A percentile compares a stretch with the other conserved stretches of the same genome.
Conservation (phyloP, 2,329 filamentous ascomycete genomes). For the Diaporthe australafricana region DNA sequence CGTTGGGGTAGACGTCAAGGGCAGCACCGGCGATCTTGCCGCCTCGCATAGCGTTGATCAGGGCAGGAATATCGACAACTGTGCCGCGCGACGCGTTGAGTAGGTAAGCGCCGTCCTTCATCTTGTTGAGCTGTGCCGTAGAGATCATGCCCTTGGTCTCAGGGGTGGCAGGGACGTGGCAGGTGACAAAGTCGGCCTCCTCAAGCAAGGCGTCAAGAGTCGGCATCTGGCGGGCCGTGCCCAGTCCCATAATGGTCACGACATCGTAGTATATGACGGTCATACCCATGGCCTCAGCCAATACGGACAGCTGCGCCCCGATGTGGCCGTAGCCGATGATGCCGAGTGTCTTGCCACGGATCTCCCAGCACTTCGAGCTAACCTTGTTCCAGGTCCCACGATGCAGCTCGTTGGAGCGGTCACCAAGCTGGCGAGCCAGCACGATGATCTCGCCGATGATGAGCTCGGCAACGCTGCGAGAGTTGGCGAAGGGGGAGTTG, state of each 20-base stretch:
- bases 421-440: conserved; percentile 90
- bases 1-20: conserved; percentile 95
- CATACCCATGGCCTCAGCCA: conserved; percentile 99
- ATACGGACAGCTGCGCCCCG: conserved; percentile 92
- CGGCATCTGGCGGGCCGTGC: conserved; percentile 85
- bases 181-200: conserved; percentile 89
- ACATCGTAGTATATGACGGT: conserved; percentile 97
- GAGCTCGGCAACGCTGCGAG: conserved; percentile 93
- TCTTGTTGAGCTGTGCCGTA: conserved; percentile 80
- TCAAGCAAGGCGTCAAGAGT: conserved; percentile 81
- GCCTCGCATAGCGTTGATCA: conserved; percentile 86
- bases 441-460: conserved; percentile 94
- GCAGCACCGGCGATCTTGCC: conserved; percentile 94
- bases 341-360: conserved; percentile 94
- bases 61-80: conserved; percentile 92
- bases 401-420: conserved; percentile 95
- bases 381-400: conserved; percentile 98
- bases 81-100: conserved; percentile 96
- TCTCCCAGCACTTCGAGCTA: conserved; percentile 96
- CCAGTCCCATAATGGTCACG: conserved; percentile 92
- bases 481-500: conserved; percentile 99
- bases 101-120: conserved; percentile 93
- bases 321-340: conserved; percentile 99
- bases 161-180: conserved; percentile 92
- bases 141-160: conserved; percentile 96